Evolutionary conservation across 2,329 filamentous ascomycete species (phyloP).

Genomic region (Trichoderma hamatum): DNA sequence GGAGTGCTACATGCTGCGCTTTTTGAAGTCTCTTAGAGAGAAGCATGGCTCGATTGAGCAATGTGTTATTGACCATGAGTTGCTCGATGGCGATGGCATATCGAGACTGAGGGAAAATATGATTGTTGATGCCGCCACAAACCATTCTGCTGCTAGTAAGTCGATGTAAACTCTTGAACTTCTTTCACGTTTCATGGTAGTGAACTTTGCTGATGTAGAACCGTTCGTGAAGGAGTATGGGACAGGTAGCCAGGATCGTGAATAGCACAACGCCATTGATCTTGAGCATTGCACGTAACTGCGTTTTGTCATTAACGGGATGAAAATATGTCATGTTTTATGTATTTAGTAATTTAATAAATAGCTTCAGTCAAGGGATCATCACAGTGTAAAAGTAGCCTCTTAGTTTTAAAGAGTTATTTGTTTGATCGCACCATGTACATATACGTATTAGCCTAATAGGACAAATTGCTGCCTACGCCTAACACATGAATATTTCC

Average conservation of each 20-base stretch:
- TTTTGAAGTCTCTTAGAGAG: neutral
- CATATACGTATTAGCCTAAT: neutral
- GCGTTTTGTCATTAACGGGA: no score
- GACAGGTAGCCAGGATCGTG: neutral
- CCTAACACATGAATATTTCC: neutral
- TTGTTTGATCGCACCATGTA: neutral
- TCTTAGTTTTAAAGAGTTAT: neutral
- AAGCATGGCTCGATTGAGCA: slow-evolving; percentile 3
- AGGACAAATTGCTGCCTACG: neutral
- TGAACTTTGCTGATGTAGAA: neutral
- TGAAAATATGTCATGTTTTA: no score
- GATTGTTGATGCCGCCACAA: slow-evolving; percentile 4
- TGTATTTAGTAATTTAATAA: no score
- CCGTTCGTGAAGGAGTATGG: neutral
- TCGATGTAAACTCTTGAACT: neutral
- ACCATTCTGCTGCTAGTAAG: slow-evolving; percentile 6
- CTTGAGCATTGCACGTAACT: no score
- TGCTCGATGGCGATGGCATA: neutral
- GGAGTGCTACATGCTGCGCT: slow-evolving; percentile 3
- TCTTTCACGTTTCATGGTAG: neutral
- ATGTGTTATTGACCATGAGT: neutral
- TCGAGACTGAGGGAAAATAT: neutral
- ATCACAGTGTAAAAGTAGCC: neutral
- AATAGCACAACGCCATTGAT: no score
- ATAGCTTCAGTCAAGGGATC: neutral